Percentiles rank a stretch among this genome's conserved stretches.
phyloP scores from a whole-genome alignment of 225 moss, liverwort and hornwort genomes.

The Ulota crispa region DNA sequence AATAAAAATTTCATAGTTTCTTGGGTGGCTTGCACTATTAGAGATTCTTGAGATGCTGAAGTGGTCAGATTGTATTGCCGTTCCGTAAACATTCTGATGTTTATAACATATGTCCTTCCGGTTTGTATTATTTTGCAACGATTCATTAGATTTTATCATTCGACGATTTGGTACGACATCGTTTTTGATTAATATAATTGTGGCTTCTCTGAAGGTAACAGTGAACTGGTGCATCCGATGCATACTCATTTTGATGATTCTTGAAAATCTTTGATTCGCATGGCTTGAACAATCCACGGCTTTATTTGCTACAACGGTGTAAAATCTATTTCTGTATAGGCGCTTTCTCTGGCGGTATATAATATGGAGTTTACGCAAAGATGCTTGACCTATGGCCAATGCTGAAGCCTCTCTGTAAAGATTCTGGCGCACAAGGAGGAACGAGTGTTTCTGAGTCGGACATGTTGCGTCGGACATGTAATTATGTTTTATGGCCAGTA shows the following conservation, averaged over 20 bases:
- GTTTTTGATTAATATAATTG: background rate
- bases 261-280: background rate
- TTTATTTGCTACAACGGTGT: background rate
- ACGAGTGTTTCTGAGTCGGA: background rate
- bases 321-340: background rate
- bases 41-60: background rate
- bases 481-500: background rate
- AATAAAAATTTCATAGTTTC: background rate
- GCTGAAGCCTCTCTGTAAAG: slow-evolving; percentile 8
- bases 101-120: background rate
- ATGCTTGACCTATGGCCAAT: background rate
- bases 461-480: background rate
- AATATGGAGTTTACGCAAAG: background rate
- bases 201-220: slow-evolving; percentile 26
- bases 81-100: background rate
- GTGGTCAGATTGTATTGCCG: background rate
- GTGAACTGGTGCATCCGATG: background rate
- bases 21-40: background rate
- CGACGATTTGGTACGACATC: background rate
- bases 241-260: background rate
- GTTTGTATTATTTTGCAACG: background rate
- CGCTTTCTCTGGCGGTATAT: background rate
- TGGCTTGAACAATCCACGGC: background rate
- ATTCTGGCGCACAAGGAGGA: background rate
- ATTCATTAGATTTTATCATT: background rate